A percentile compares a stretch with the other conserved stretches of the same genome.
These are phyloP conservation scores for Eucalyptus globulus DNA, from an alignment of 345 rosid species.

Conservation along the genomic window DNA sequence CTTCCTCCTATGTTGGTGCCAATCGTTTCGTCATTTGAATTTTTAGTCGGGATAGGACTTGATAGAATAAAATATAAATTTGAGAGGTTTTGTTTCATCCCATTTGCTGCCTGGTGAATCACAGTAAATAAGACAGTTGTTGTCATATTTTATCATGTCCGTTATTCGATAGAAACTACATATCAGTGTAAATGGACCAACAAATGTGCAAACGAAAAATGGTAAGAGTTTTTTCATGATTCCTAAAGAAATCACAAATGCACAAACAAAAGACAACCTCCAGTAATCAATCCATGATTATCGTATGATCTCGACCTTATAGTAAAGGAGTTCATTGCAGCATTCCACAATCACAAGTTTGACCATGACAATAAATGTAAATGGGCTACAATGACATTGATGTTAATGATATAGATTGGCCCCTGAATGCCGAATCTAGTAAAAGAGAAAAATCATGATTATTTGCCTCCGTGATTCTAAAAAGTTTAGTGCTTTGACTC, in stretches of 20 bases:
- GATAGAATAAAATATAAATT: neutral
- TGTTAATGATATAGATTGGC: neutral
- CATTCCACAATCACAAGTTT: neutral
- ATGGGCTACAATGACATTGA: neutral
- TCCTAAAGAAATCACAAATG: neutral
- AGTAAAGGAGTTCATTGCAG: neutral
- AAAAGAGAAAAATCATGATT: neutral
- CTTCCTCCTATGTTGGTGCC: neutral
- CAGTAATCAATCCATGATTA: neutral
- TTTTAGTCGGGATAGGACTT: fast-evolving
- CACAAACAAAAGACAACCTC: neutral
- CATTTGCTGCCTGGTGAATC: neutral
- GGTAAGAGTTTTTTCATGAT: neutral
- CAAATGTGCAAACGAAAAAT: neutral
- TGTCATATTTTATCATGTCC: neutral
- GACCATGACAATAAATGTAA: neutral
- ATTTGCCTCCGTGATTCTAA: neutral
- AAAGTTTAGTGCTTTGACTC: neutral
- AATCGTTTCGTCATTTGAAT: too few relatives aligned
- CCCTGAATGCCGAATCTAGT: fast-evolving
- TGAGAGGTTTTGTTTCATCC: neutral
- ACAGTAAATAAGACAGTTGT: fast-evolving
- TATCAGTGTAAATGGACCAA: neutral
- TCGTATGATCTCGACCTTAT: neutral
- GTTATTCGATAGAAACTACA: neutral